Conservation (phyloP, 805 yeast species). For the Suhomyces xylopsoci region DNA sequence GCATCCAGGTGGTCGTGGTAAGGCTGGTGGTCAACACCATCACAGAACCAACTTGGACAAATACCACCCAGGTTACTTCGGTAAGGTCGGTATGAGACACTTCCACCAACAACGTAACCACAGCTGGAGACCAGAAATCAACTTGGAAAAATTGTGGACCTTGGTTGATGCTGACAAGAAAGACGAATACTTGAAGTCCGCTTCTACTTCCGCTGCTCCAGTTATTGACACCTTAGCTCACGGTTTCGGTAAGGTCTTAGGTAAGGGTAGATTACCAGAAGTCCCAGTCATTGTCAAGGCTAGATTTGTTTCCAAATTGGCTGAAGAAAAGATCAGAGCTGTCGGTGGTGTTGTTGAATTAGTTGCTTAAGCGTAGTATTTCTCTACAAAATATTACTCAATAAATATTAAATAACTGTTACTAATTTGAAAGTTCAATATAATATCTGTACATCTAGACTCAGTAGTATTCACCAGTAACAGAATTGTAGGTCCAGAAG, state of each 20-base stretch:
- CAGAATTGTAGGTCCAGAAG: not conserved
- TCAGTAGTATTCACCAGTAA: not conserved
- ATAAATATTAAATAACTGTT: conserved; percentile 7
- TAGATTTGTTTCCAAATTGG: conserved; percentile 97
- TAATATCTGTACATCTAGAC: not conserved
- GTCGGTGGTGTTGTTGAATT: conserved; percentile 99
- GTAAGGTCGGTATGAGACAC: conserved; percentile 99
- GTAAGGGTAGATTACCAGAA: conserved; percentile 97
- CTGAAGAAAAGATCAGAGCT: conserved; percentile 99
- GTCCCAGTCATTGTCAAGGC: conserved; percentile 99
- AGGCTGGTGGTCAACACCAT: conserved; percentile 99
- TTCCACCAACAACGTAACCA: conserved; percentile 94
- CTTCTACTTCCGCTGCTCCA: conserved; percentile 91
- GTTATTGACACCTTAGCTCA: conserved; percentile 98
- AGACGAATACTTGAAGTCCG: conserved; percentile 84
- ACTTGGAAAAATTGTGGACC: conserved; percentile 98
- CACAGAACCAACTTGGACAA: conserved; percentile 99
- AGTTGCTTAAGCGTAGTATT: conserved; percentile 68
- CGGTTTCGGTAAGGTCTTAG: conserved; percentile 99
- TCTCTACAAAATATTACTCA: conserved; percentile 1
- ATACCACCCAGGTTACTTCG: conserved; percentile 99
- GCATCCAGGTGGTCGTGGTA: conserved; percentile 99
- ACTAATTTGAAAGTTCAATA: not conserved
- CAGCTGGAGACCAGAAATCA: conserved; percentile 97
- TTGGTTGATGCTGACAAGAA: conserved; percentile 90